phyloP scores from a whole-genome alignment of 2,329 filamentous ascomycete species.

The Fonsecaea nubica region DNA sequence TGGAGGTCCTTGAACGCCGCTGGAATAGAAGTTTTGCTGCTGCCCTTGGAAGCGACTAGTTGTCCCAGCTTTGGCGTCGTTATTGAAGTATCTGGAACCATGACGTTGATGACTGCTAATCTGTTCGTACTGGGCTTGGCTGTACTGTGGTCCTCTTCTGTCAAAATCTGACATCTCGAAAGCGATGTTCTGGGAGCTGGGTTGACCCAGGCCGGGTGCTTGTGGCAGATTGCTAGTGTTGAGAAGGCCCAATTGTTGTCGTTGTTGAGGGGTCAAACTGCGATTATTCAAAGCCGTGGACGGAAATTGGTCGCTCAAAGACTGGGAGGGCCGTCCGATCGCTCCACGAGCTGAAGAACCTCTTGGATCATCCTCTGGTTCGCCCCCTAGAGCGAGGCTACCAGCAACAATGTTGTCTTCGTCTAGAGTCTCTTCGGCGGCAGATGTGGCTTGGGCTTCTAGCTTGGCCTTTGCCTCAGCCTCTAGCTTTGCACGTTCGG shows the following conservation, averaged over 20 bases:
- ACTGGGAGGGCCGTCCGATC: conserved; percentile 77
- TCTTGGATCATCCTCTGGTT: conserved; percentile 76
- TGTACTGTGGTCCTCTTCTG: conserved; percentile 59
- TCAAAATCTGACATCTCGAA: conserved; percentile 52
- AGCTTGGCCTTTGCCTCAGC: conserved; percentile 61
- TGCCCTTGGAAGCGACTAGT: conserved; percentile 49
- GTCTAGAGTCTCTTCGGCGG: conserved; percentile 51
- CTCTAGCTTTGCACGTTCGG: conserved; percentile 62
- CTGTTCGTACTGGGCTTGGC: conserved; percentile 67
- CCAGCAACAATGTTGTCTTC: conserved; percentile 83
- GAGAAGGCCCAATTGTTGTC: conserved; percentile 72
- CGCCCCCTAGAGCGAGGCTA: conserved; percentile 87
- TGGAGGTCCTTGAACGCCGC: conserved; percentile 87
- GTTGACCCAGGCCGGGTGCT: conserved; percentile 61
- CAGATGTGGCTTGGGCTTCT: conserved; percentile 50
- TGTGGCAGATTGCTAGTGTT: conserved; percentile 66
- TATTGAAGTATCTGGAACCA: conserved; percentile 87
- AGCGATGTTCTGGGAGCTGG: conserved; percentile 39
- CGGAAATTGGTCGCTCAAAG: conserved; percentile 54
- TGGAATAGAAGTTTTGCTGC: conserved; percentile 74
- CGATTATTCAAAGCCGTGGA: conserved; percentile 70
- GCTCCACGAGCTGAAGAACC: conserved; percentile 57
- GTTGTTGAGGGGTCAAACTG: conserved; percentile 80
- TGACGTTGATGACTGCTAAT: conserved; percentile 75
- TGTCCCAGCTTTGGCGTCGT: conserved; percentile 59